Conservation (phyloP, 148 eudicot genomes). For the Vaccinium macrocarpon region DNA sequence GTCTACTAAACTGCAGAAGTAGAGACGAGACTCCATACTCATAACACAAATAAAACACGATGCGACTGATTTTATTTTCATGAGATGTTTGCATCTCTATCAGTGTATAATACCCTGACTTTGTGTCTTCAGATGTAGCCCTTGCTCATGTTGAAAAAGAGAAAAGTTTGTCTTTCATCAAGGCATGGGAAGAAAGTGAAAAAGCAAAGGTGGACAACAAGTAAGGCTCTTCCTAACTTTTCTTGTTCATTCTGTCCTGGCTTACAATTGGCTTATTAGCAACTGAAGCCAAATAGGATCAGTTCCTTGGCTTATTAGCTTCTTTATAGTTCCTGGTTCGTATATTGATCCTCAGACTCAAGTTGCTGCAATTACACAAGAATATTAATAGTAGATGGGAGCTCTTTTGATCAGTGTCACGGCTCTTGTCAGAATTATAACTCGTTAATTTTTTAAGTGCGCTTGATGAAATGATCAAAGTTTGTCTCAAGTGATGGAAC, state of each 20-base stretch:
- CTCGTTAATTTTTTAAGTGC: not conserved
- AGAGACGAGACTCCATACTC: not conserved
- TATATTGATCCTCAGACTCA: not conserved
- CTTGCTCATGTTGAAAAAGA: slow-evolving; percentile 63
- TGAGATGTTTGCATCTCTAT: not conserved
- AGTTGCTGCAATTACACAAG: not conserved
- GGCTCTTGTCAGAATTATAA: not conserved
- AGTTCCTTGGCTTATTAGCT: not conserved
- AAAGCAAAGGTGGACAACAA: slow-evolving; percentile 42
- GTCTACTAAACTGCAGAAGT: not conserved
- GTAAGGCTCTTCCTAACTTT: slow-evolving; percentile 20
- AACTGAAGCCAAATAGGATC: not conserved
- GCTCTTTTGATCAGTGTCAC: not conserved
- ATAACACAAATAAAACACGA: not conserved
- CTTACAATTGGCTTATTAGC: not conserved
- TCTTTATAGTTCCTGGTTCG: not conserved
- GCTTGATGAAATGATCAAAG: no score
- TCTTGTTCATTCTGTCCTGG: not conserved
- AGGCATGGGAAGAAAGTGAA: slow-evolving; percentile 96
- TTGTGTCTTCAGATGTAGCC: slow-evolving; percentile 49
- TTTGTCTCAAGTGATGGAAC: no score
- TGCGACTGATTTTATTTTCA: not conserved
- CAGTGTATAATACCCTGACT: not conserved
- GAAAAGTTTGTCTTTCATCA: slow-evolving; percentile 73
- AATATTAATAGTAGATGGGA: not conserved